Conservation (phyloP, 768 basidiomycete species). For the Brasilioporus rufonigricans region DNA sequence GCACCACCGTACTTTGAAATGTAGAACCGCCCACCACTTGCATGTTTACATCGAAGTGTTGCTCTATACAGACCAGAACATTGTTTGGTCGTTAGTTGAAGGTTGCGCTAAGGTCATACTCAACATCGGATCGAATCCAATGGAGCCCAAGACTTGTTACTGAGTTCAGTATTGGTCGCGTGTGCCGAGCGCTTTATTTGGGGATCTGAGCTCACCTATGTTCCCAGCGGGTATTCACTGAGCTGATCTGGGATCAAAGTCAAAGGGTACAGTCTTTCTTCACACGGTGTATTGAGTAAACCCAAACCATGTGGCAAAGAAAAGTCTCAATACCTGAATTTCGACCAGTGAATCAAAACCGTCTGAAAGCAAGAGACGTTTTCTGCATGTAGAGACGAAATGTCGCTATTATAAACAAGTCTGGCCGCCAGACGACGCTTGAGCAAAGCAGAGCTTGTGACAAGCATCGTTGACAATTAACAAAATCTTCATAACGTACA, state of each 20-base stretch:
- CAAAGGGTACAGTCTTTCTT: slow-evolving; percentile 13
- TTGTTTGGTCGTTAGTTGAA: too few species aligned
- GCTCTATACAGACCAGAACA: too few species aligned
- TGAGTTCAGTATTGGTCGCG: not conserved
- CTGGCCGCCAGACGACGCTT: too few species aligned
- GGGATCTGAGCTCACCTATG: not conserved
- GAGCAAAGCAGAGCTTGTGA: not conserved
- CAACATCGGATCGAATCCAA: too few species aligned
- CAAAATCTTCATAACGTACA: not conserved
- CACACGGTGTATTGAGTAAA: slow-evolving; percentile 30
- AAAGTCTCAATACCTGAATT: slow-evolving; percentile 8
- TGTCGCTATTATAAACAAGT: not conserved
- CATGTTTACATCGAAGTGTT: too few species aligned
- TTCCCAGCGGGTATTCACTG: too few species aligned
- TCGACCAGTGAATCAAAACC: not conserved
- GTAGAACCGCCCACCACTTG: too few species aligned
- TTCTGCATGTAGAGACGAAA: not conserved
- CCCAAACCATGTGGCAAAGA: slow-evolving; percentile 26
- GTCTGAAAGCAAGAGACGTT: not conserved
- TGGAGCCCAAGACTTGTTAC: not conserved
- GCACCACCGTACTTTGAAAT: too few species aligned
- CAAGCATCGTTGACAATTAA: not conserved
- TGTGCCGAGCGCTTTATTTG: not conserved
- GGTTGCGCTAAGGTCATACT: too few species aligned
- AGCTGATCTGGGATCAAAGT: too few species aligned